A percentile compares a stretch with the other conserved stretches of the same genome.
phyloP scores from a whole-genome alignment of 2,329 filamentous ascomycete species.

The Venturia effusa region DNA sequence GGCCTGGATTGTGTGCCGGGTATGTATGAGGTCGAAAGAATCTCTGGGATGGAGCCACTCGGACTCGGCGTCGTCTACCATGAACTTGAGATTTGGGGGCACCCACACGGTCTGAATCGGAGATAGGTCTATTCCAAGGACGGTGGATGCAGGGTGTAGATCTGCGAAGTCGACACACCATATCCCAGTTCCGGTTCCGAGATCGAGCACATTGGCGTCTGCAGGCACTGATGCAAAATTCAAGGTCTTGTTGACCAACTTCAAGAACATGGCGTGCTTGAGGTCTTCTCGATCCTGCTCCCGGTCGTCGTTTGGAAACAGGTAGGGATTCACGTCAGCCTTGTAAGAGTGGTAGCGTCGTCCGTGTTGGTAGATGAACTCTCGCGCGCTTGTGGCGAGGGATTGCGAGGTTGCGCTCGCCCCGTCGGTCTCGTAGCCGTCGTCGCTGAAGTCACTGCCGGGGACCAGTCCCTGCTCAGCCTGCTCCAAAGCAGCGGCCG shows the following conservation, averaged over 20 bases:
- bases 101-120: constrained; percentile 33
- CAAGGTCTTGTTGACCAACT: constrained; percentile 25
- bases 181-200: constrained; percentile 16
- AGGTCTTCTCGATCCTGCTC: constrained; percentile 10
- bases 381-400: constrained; percentile 6
- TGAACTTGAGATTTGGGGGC: constrained; percentile 30
- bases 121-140: constrained; percentile 30
- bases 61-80: constrained; percentile 26
- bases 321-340: constrained; percentile 5
- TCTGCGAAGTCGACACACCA: constrained; percentile 33
- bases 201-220: neutral
- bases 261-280: constrained; percentile 9
- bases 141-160: constrained; percentile 20
- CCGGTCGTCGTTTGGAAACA: constrained; percentile 12
- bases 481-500: constrained; percentile 6
- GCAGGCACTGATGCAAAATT: constrained; percentile 26
- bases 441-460: constrained; percentile 1
- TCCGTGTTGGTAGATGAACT: constrained; percentile 11
- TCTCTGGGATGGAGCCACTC: constrained; percentile 20
- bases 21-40: constrained; percentile 48
- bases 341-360: constrained; percentile 10
- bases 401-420: constrained; percentile 9
- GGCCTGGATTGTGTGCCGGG: constrained; percentile 40
- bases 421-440: constrained; percentile 7
- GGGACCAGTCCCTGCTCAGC: constrained; percentile 10